Base-by-base conservation (phyloP, 495 filamentous ascomycete genomes). In the Penicillium flavigenum region DNA sequence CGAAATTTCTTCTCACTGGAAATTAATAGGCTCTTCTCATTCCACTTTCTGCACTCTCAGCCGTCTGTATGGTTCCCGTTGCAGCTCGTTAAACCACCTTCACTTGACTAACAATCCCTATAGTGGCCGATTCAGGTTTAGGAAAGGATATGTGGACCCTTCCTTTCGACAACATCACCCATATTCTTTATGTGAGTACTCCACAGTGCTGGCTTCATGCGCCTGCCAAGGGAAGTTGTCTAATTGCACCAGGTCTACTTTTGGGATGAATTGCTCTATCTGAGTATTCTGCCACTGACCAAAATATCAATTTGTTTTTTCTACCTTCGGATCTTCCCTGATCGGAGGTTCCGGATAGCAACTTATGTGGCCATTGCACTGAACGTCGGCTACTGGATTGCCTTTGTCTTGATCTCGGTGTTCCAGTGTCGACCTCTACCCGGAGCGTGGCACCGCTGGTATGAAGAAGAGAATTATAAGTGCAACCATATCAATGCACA, bases 141-240 rank as follows among this genome's bases (percentile, higher is more conserved):
- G 75, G 79, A 1, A 71, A 58, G 38, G 76, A 82, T 56, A 73
- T 80, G 31, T 82, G 77, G 77, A 68, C 71, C 11, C 61, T 82
- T 19, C 69, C 76, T 1, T 73, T 72, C 27, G 62, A 75, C n/a
- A 69, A 81, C 43, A 71, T 82, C 49, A 79, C 75, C 7, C 51
- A 56, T 16, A 65, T 72, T 53, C 70, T 74, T 17, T 68, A 72
- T 44, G 72, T 72, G 2, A 55, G 69, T 62, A 8, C 24, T 24
- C 10, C n/a, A 2, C 14, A 31, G 17, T n/a, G 0, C 19, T 36
- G 36, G 2, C 0, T 9, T 44, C 4, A 20, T 47, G 36, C 32
- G 0, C 14, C 6, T 39, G 12, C 27, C 24, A 14, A 36, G 17
- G 17, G 9, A 17, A 49, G 24, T 39, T n/a, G 31, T 46, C 29